Base-by-base conservation (phyloP, 2,329 filamentous ascomycete genomes). In the Chaetothyriales sp. region DNA sequence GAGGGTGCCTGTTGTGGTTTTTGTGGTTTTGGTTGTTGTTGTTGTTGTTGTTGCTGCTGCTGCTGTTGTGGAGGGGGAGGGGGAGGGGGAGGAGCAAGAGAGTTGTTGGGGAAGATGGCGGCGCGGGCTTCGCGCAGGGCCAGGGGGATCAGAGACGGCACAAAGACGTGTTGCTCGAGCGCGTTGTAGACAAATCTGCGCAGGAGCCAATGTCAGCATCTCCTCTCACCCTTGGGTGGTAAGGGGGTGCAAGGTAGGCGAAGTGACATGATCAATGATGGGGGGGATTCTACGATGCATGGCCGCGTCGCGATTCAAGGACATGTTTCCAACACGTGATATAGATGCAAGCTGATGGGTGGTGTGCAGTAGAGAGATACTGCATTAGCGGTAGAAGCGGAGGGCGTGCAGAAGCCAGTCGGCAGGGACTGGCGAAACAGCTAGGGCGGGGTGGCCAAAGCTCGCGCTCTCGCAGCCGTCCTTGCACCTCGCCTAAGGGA, bases 51-150 rank as follows among this genome's bases (percentile, higher is more conserved):
- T 55, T n/a, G 59, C 46, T 7, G n/a, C n/a, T n/a, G n/a, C n/a
- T n/a, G n/a, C n/a, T n/a, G n/a, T n/a, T n/a, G n/a, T n/a, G n/a
- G n/a, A n/a, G n/a, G n/a, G n/a, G n/a, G n/a, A n/a, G n/a, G n/a
- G n/a, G n/a, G n/a, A n/a, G n/a, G n/a, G n/a, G 62, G 48, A 3
- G 64, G 60, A 6, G 61, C 60, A n/a, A 66, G 55, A 18, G 57
- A 51, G 53, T 65, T 64, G 47, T 87, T 85, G 59, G 92, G 90
- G 66, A 95, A 97, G 51, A 97, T 73, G 55, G 85, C 79, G 62
- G 78, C 80, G 65, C 92, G 85, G 62, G 86, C 75, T 59, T 81
- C 67, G 51, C 65, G 66, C 19, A 73, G 66, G 59, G 86, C 68
- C 64, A 74, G 73, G 65, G 85, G 81, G 51, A 89, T 73, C 60